Base-by-base conservation (phyloP, 495 filamentous ascomycete genomes). In the Pyrenula massariospora region DNA sequence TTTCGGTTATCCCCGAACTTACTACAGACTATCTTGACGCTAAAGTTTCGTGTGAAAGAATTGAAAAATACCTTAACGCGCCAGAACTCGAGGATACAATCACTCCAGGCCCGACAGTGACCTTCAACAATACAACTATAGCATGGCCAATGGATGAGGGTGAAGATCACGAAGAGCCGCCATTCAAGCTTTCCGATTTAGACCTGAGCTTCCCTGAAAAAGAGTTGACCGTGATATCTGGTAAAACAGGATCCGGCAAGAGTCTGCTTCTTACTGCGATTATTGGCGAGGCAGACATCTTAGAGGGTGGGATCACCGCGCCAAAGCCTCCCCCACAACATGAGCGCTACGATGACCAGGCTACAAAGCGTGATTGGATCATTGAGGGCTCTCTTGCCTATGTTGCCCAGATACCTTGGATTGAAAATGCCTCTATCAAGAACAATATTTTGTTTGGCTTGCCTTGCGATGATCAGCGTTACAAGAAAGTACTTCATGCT, bases 351-450 rank as follows among this genome's bases (percentile, higher is more conserved):
- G 71, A 77, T 50, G 70, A 81, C 54, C 77, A 67, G 59, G 86
- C 84, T 0, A 84, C 78, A 24, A 77, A 67, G 50, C 77, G 73
- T 48, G 82, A 89, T 54, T 91, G 87, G 87, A 81, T 87, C 53
- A 74, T 89, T 21, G 80, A 84, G 15, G 74, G 74, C 1, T 74
- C 81, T 0, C 80, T 89, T 51, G 87, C 87, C 0, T 93, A 84
- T 64, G 87, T 93, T 24, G 82, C 86, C 3, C 88, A 93, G 65
- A 88, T 85, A 19, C 88, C 88, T 0, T 93, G 88, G 88, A 89
- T 93, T 57, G 88, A 91, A 59, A 91, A 91, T 60, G 85, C 85
- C 0, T 86, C 77, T 5, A 83, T 93, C 60, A 82, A 76, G 57
- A 81, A 86, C 19, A 89, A 89, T 56, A 86, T 93, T 51, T 63